phyloP scores from a whole-genome alignment of 2,329 filamentous ascomycete genomes.

The Sclerotinia trifoliorum region DNA sequence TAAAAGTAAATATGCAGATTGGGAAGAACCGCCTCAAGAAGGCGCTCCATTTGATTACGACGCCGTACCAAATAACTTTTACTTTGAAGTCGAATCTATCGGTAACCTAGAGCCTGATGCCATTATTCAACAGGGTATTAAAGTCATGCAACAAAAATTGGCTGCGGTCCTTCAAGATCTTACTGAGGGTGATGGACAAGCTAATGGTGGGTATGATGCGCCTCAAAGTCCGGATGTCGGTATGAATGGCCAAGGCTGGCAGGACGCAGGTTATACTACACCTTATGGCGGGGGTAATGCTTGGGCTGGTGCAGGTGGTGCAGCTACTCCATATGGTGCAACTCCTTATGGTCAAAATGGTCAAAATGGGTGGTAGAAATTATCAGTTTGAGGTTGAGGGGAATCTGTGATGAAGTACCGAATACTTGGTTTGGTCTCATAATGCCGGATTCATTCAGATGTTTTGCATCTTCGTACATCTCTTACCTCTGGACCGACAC shows the following conservation, averaged over 20 bases:
- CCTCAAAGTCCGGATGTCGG: conserved; percentile 60
- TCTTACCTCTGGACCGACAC: not conserved
- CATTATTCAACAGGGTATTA: conserved; percentile 86
- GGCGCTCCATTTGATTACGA: conserved; percentile 90
- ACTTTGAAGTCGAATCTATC: conserved; percentile 87
- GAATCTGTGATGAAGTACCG: not conserved
- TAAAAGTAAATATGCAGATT: conserved; percentile 73
- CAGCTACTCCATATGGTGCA: conserved; percentile 57
- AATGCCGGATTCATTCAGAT: not conserved
- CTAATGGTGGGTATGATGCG: conserved; percentile 51
- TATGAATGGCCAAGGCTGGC: conserved; percentile 58
- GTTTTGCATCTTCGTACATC: not conserved
- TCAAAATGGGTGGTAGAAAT: conserved; percentile 30
- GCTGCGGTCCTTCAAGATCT: conserved; percentile 71
- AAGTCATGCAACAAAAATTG: conserved; percentile 85
- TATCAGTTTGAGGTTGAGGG: not conserved
- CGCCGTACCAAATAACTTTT: conserved; percentile 80
- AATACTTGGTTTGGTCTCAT: not conserved
- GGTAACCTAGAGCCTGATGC: conserved; percentile 86
- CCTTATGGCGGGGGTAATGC: conserved; percentile 64
- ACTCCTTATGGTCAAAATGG: conserved; percentile 57
- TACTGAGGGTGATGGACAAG: conserved; percentile 56
- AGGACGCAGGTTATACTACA: conserved; percentile 65
- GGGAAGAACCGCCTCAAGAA: conserved; percentile 76
- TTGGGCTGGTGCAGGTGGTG: conserved; percentile 55